Percentiles rank a stretch among this genome's conserved stretches.
These are phyloP conservation scores for Candida boidinii DNA, from an alignment of 805 yeast species.

Conservation along the genomic window DNA sequence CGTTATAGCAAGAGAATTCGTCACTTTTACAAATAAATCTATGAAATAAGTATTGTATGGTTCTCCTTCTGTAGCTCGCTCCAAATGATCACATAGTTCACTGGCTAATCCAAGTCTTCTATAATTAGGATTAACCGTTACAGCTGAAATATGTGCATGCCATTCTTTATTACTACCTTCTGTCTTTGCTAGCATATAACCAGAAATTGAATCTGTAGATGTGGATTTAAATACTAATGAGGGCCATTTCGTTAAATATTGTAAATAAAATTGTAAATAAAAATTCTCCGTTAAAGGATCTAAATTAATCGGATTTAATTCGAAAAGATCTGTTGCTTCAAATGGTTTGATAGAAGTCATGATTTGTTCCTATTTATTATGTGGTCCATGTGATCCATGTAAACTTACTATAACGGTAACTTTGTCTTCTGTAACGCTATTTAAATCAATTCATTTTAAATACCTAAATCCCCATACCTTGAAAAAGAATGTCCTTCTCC, in stretches of 20 bases:
- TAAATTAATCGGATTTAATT: constrained; percentile 65
- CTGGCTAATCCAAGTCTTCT: constrained; percentile 84
- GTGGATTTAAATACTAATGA: constrained; percentile 63
- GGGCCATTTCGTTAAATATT: constrained; percentile 84
- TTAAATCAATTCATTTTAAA: no score
- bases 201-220: constrained; percentile 32
- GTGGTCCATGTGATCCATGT: no score
- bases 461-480: no score
- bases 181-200: constrained; percentile 93
- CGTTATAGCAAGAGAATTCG: constrained; percentile 69
- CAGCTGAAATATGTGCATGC: constrained; percentile 97
- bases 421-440: no score
- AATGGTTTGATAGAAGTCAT: constrained; percentile 92
- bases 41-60: constrained; percentile 79
- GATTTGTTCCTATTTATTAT: no score
- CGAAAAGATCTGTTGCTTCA: constrained; percentile 75
- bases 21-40: constrained; percentile 86
- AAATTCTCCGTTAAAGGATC: constrained; percentile 92
- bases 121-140: constrained; percentile 76
- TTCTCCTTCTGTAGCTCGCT: constrained; percentile 58
- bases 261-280: constrained; percentile 72
- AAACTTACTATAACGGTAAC: no score
- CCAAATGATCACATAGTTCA: constrained; percentile 64
- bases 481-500: no score
- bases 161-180: constrained; percentile 82